phyloP scores from a whole-genome alignment of 31 red algal species.

The Odonthalia washingtoniensis region DNA sequence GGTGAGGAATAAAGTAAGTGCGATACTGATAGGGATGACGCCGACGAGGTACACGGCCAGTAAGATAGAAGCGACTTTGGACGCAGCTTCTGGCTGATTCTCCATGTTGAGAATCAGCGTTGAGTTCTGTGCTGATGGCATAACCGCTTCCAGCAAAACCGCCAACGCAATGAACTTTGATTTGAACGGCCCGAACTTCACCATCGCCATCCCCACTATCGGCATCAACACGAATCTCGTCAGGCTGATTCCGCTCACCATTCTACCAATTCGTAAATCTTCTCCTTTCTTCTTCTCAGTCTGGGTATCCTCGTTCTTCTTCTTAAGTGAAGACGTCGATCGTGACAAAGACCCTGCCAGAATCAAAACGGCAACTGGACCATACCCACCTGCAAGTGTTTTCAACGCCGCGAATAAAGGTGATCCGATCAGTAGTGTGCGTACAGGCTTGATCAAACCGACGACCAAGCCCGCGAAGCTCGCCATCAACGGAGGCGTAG shows the following conservation, averaged over 20 bases:
- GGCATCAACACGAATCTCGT: slow-evolving; percentile 69
- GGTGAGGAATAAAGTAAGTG: slow-evolving; percentile 68
- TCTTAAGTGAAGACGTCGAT: neutral
- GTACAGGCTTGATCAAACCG: slow-evolving; percentile 49
- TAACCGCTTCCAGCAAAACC: slow-evolving; percentile 71
- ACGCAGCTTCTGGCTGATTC: slow-evolving; percentile 50
- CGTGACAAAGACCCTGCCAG: slow-evolving; percentile 74
- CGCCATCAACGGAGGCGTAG: slow-evolving; percentile 65
- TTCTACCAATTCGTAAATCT: slow-evolving; percentile 24
- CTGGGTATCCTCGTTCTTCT: neutral
- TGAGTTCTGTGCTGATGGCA: slow-evolving; percentile 87
- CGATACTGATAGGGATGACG: slow-evolving; percentile 68
- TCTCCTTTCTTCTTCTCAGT: neutral
- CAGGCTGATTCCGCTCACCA: slow-evolving; percentile 45
- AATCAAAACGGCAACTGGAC: slow-evolving; percentile 76
- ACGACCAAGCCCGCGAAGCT: slow-evolving; percentile 49
- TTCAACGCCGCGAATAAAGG: slow-evolving; percentile 48
- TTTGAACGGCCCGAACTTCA: neutral
- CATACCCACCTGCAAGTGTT: slow-evolving; percentile 70
- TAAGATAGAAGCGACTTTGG: slow-evolving; percentile 58
- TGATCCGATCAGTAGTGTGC: slow-evolving; percentile 41
- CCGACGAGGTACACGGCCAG: slow-evolving; percentile 68
- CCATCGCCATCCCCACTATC: slow-evolving; percentile 37
- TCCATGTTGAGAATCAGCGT: slow-evolving; percentile 80
- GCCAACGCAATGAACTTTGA: slow-evolving; percentile 61